Conservation (phyloP, 345 rosid species). For the Psidium friedrichsthalianum region DNA sequence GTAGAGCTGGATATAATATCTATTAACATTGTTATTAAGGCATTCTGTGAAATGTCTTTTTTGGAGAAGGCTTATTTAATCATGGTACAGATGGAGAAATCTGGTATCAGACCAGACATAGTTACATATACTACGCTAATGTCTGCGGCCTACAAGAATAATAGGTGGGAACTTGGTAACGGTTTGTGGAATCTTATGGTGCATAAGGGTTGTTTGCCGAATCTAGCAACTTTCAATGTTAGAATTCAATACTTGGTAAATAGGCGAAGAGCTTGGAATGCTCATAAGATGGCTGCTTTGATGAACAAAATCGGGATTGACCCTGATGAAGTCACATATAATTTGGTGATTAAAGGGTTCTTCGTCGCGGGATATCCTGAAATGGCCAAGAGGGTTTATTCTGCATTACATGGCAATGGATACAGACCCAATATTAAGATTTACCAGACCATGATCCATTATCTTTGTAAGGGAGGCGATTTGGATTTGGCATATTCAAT, state of each 20-base stretch:
- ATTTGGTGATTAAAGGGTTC: conserved; percentile 76
- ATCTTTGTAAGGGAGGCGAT: conserved; percentile 49
- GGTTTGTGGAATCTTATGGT: conserved; percentile 84
- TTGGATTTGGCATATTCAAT: conserved; percentile 54
- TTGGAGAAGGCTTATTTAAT: conserved; percentile 41
- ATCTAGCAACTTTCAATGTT: conserved; percentile 62
- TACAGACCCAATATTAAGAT: conserved; percentile 50
- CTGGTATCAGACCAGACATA: conserved; percentile 58
- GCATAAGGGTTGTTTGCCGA: conserved; percentile 61
- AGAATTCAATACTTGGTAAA: conserved; percentile 64
- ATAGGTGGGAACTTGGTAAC: conserved; percentile 43
- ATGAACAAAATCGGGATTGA: conserved; percentile 44
- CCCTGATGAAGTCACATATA: conserved; percentile 63
- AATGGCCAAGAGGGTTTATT: conserved; percentile 70
- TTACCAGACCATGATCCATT: conserved; percentile 78
- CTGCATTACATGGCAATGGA: conserved; percentile 39
- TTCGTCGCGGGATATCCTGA: conserved; percentile 52
- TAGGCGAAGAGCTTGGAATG: conserved; percentile 53
- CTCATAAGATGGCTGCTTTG: conserved; percentile 48
- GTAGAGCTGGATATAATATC: conserved; percentile 42
- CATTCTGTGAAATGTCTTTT: conserved; percentile 43
- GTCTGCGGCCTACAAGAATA: conserved; percentile 48
- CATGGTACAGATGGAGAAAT: conserved; percentile 47
- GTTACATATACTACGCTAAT: conserved; percentile 64
- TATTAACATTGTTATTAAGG: conserved; percentile 47